Evolutionary conservation across 768 basidiomycete species (phyloP).

Genomic region (Rhodotorula toruloides): DNA sequence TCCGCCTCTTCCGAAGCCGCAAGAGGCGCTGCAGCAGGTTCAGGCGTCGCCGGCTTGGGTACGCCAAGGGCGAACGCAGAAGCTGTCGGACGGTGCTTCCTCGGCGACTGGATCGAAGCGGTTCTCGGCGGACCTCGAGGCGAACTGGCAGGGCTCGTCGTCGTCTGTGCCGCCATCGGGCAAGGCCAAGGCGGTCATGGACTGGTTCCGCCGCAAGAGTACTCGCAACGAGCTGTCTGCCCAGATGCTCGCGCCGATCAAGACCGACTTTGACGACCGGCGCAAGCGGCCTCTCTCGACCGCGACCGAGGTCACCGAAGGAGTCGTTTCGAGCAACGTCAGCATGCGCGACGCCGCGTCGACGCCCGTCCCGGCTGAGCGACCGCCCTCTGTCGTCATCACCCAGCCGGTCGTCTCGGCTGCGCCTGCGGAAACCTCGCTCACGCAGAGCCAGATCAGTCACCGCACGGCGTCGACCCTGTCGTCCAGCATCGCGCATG

Average conservation of each 20-base stretch:
- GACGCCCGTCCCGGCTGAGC: conserved; percentile 25
- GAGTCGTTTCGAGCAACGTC: not conserved
- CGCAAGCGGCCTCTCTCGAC: not conserved
- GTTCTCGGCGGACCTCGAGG: conserved; percentile 31
- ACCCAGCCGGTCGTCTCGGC: not conserved
- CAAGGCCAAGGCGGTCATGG: conserved; percentile 93
- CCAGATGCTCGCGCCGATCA: conserved; percentile 2
- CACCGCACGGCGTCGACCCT: conserved; percentile 5
- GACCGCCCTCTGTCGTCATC: conserved; percentile 26
- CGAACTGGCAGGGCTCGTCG: conserved; percentile 14
- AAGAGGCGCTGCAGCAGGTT: not conserved
- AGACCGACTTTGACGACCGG: conserved; percentile 33
- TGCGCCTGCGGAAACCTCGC: conserved; percentile 16
- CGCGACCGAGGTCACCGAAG: not conserved
- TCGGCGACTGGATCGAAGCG: conserved; percentile 15
- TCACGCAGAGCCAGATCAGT: conserved; percentile 27
- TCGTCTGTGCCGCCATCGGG: conserved; percentile 52
- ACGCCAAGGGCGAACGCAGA: too few relatives aligned
- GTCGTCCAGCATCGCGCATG: not conserved
- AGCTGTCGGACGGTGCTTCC: too few relatives aligned
- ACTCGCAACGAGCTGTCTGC: conserved; percentile 4
- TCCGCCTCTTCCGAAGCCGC: not conserved
- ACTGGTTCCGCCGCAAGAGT: conserved; percentile 73
- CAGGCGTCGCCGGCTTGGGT: not conserved
- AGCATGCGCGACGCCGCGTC: not conserved